These are phyloP conservation scores for Spiraea crenata DNA, from an alignment of 331 rosid species.

Conservation along the genomic window DNA sequence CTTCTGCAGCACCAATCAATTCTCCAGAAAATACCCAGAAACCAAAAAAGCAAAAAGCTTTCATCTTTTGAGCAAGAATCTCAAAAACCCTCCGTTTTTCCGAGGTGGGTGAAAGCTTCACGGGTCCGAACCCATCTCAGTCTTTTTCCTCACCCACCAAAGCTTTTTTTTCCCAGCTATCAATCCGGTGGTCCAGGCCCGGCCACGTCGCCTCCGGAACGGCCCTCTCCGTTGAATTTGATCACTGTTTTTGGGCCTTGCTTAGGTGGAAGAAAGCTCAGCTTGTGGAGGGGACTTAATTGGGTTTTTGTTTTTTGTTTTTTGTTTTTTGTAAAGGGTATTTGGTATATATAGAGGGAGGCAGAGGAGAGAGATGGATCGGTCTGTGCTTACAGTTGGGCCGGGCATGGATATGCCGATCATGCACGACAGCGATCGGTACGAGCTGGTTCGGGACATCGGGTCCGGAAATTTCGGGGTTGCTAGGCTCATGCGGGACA, in stretches of 20 bases:
- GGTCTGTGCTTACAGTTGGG: slow-evolving; percentile 50
- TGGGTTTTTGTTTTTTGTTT: slow-evolving; percentile 1
- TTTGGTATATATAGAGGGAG: slow-evolving; percentile 16
- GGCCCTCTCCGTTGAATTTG: slow-evolving; percentile 20
- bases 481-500: slow-evolving; percentile 91
- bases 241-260: slow-evolving; percentile 23
- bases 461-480: slow-evolving; percentile 95
- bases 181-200: slow-evolving; percentile 36
- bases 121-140: slow-evolving; percentile 53
- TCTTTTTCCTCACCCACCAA: slow-evolving; percentile 51
- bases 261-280: slow-evolving; percentile 13
- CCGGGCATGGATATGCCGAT: slow-evolving; percentile 86
- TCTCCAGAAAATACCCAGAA: not conserved
- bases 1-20: slow-evolving; percentile 11
- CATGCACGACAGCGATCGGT: slow-evolving; percentile 90
- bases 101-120: slow-evolving; percentile 67
- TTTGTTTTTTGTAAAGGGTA: not conserved
- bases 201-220: slow-evolving; percentile 43
- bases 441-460: slow-evolving; percentile 83
- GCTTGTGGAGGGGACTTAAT: slow-evolving; percentile 15
- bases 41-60: not conserved
- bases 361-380: slow-evolving; percentile 45
- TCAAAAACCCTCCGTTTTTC: slow-evolving; percentile 2
- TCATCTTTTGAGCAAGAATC: slow-evolving; percentile 4
- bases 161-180: slow-evolving; percentile 2